Evolutionary conservation across 139 green algal species (phyloP).

Genomic region (Chara braunii): DNA sequence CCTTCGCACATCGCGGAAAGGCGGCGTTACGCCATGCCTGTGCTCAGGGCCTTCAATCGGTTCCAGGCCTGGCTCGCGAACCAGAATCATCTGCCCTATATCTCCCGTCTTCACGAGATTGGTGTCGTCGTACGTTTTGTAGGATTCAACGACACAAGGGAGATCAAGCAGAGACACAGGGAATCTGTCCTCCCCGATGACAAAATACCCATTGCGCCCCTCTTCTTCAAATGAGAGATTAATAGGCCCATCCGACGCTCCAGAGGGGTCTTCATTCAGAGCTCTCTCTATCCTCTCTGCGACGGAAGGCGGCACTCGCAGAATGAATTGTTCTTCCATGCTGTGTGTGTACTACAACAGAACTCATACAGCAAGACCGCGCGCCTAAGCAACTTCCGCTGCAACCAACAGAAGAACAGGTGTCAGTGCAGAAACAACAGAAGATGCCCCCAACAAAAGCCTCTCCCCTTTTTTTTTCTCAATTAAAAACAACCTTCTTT

Average conservation of each 20-base stretch:
- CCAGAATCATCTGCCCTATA: conserved; percentile 54
- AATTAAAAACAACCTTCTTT: too few species aligned
- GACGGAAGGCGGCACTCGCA: conserved; percentile 9
- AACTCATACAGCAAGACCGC: too few species aligned
- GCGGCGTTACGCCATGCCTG: conserved; percentile 63
- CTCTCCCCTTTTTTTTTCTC: too few species aligned
- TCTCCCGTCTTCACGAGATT: conserved; percentile 83
- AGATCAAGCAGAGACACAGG: conserved; percentile 58
- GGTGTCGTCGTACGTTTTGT: conserved; percentile 86
- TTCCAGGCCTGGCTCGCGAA: not conserved
- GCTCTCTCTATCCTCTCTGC: conserved; percentile 1
- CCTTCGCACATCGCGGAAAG: conserved; percentile 56
- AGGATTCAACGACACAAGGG: conserved; percentile 75
- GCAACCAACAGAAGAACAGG: too few species aligned
- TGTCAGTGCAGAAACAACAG: too few species aligned
- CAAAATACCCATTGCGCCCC: not conserved
- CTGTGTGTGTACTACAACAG: too few species aligned
- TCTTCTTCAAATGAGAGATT: conserved; percentile 12
- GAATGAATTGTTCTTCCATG: conserved; percentile 26
- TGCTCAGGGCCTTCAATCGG: conserved; percentile 29
- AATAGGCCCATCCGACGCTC: not conserved
- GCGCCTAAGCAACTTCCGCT: too few species aligned
- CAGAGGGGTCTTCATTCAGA: not conserved
- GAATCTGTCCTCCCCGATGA: not conserved
- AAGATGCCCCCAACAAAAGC: too few species aligned